phyloP scores from a whole-genome alignment of 1,139 yeast genomes.

The Schwanniomyces etchellsii region DNA sequence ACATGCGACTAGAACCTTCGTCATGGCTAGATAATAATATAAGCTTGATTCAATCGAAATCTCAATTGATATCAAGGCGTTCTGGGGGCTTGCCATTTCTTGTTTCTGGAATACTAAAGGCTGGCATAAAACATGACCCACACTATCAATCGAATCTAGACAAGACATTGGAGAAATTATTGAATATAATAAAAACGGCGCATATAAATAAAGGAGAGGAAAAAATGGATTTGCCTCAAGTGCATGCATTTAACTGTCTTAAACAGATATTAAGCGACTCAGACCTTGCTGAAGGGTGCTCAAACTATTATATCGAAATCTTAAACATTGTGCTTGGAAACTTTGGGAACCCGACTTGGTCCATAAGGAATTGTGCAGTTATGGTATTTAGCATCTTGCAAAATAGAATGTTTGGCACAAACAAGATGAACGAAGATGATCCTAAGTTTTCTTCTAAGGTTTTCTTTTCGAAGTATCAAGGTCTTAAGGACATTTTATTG shows the following conservation, averaged over 20 bases:
- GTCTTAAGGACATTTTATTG: conserved; percentile 44
- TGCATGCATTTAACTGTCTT: conserved; percentile 86
- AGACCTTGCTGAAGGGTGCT: conserved; percentile 47
- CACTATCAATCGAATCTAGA: conserved; percentile 26
- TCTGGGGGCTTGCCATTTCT: conserved; percentile 89
- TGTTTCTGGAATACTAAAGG: conserved; percentile 64
- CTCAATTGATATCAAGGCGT: conserved; percentile 74
- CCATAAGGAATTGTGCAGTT: conserved; percentile 84
- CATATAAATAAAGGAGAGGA: conserved; percentile 43
- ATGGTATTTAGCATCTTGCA: conserved; percentile 88
- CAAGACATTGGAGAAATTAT: conserved; percentile 45
- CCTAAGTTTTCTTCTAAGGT: conserved; percentile 49
- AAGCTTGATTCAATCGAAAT: conserved; percentile 44
- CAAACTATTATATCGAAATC: conserved; percentile 49
- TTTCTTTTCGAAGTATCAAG: conserved; percentile 61
- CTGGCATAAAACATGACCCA: conserved; percentile 24
- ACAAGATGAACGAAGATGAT: conserved; percentile 20
- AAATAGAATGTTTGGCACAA: conserved; percentile 70
- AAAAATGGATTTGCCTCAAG: conserved; percentile 77
- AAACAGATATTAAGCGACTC: conserved; percentile 70
- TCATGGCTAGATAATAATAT: conserved; percentile 56
- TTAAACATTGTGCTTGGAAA: conserved; percentile 55
- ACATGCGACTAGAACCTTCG: conserved; percentile 32
- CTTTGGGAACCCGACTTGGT: conserved; percentile 71
- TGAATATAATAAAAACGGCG: conserved; percentile 48